These are phyloP conservation scores for Trichothecium roseum DNA, from an alignment of 2,329 filamentous ascomycete species.

Conservation along the genomic window DNA sequence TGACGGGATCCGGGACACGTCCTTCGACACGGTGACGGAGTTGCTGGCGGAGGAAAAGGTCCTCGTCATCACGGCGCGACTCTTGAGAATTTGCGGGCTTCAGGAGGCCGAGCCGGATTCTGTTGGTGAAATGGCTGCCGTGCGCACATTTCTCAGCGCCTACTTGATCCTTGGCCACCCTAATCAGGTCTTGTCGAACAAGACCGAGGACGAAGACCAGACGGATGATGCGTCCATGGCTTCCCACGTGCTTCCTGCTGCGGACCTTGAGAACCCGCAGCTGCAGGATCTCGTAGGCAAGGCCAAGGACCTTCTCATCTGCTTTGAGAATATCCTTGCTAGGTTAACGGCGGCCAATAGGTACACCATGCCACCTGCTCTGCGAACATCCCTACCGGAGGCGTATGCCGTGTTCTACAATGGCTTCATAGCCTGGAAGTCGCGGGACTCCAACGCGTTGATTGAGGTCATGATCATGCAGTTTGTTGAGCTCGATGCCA, in stretches of 20 bases:
- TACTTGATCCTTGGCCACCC: slow-evolving; percentile 74
- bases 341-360: slow-evolving; percentile 56
- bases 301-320: slow-evolving; percentile 64
- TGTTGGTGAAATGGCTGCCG: slow-evolving; percentile 57
- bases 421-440: slow-evolving; percentile 77
- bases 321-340: slow-evolving; percentile 65
- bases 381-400: slow-evolving; percentile 54
- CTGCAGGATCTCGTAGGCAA: slow-evolving; percentile 66
- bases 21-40: slow-evolving; percentile 64
- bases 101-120: slow-evolving; percentile 53
- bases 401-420: slow-evolving; percentile 66
- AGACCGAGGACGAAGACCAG: slow-evolving; percentile 48
- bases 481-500: slow-evolving; percentile 75
- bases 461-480: slow-evolving; percentile 80
- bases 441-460: slow-evolving; percentile 65
- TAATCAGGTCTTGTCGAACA: slow-evolving; percentile 65
- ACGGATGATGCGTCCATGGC: slow-evolving; percentile 34
- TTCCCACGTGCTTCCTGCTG: slow-evolving; percentile 21
- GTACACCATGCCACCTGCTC: slow-evolving; percentile 53
- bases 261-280: slow-evolving; percentile 49
- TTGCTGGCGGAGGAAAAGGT: slow-evolving; percentile 58
- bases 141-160: slow-evolving; percentile 68
- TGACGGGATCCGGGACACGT: slow-evolving; percentile 57
- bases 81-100: slow-evolving; percentile 61
- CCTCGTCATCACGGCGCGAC: slow-evolving; percentile 51